Conservation (phyloP, 768 basidiomycete species). For the Mycena chlorophos region DNA sequence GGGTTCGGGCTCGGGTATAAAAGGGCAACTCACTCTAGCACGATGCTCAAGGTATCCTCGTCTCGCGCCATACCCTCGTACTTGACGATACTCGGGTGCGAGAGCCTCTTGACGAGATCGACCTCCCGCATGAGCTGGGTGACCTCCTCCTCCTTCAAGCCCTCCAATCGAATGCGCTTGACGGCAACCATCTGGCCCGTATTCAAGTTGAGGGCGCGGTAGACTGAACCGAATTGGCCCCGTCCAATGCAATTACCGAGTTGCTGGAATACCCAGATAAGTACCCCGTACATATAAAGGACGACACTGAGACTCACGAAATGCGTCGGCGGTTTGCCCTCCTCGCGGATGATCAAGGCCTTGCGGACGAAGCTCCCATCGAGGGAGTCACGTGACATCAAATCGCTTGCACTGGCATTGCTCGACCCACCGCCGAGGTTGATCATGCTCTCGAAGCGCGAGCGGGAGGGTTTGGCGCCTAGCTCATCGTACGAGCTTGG, state of each 20-base stretch:
- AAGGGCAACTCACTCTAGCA: slow-evolving; percentile 77
- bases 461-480: slow-evolving; percentile 51
- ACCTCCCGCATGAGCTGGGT: slow-evolving; percentile 93
- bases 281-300: slow-evolving; percentile 20
- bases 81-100: slow-evolving; percentile 95
- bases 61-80: slow-evolving; percentile 96
- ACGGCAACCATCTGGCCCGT: slow-evolving; percentile 99
- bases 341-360: slow-evolving; percentile 76
- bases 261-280: slow-evolving; percentile 58
- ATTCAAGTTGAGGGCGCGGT: slow-evolving; percentile 89
- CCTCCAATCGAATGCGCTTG: slow-evolving; percentile 89
- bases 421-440: slow-evolving; percentile 55
- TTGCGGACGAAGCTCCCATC: slow-evolving; percentile 66
- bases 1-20: neutral
- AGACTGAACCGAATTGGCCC: slow-evolving; percentile 96
- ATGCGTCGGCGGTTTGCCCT: slow-evolving; percentile 75
- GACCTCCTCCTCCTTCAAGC: slow-evolving; percentile 88
- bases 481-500: slow-evolving; percentile 72
- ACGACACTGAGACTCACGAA: slow-evolving; percentile 62
- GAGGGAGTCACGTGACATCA: slow-evolving; percentile 58
- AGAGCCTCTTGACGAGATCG: slow-evolving; percentile 84
- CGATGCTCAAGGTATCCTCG: slow-evolving; percentile 83
- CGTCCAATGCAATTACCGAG: slow-evolving; percentile 96
- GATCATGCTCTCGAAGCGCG: slow-evolving; percentile 74
- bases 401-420: slow-evolving; percentile 64